Percentiles rank a stretch among this genome's conserved stretches.
phyloP scores from a whole-genome alignment of 176 grass and related monocot species.

The Phyllostachys edulis region DNA sequence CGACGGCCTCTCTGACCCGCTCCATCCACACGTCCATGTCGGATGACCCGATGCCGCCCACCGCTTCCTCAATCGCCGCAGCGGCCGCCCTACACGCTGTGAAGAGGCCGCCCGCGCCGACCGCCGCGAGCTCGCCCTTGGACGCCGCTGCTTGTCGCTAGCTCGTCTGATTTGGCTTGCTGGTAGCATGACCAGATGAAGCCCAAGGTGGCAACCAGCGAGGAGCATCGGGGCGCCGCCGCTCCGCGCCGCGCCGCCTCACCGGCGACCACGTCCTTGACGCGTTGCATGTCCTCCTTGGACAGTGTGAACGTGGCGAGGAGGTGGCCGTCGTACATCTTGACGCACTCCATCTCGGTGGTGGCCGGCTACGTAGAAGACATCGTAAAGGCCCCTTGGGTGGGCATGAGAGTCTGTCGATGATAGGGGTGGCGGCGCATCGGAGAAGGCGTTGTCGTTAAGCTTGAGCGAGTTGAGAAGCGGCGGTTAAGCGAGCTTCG shows the following conservation, averaged over 20 bases:
- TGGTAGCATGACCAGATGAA: conserved; percentile 18
- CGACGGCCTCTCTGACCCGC: not conserved
- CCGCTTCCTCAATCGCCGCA: not conserved
- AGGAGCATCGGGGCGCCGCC: conserved; percentile 24
- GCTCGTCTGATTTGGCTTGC: not conserved
- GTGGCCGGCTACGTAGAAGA: not conserved
- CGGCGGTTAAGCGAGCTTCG: no score
- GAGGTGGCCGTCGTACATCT: not conserved
- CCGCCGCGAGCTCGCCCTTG: not conserved
- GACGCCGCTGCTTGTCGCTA: not conserved
- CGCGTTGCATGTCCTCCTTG: not conserved
- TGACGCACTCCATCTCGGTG: not conserved
- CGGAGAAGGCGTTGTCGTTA: no score
- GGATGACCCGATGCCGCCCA: not conserved
- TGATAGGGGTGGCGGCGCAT: not conserved
- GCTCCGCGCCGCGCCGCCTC: not conserved
- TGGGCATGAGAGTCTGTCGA: conserved; percentile 37
- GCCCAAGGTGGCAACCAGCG: conserved; percentile 24
- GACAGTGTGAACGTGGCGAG: conserved; percentile 32
- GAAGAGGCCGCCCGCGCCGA: not conserved
- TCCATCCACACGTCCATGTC: not conserved
- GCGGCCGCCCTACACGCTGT: not conserved
- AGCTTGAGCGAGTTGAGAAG: no score
- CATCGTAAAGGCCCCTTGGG: not conserved
- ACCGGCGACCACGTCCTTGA: not conserved